Evolutionary conservation across 495 filamentous ascomycete species (phyloP), one percentile per base, ranked within the genome.

Genomic region (Penicillium waksmanii): DNA sequence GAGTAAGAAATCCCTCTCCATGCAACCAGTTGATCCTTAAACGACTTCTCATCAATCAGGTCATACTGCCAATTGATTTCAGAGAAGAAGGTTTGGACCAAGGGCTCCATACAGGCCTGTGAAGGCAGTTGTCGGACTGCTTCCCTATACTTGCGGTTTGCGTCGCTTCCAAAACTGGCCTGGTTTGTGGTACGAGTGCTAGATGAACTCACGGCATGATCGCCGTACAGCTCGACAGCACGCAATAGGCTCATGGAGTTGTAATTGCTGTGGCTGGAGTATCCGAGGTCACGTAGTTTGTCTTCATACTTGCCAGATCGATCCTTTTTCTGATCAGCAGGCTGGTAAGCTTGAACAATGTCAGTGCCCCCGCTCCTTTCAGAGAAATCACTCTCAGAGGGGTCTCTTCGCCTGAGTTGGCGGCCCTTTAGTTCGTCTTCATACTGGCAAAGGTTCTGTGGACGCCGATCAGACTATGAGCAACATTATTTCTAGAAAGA

Each of bases 51-150:
- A 55, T 88, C 85, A 11, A 87, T 66, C 34, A 76, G 71, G 42
- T 73, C 80, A 56, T 88, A 87, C 53, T 83, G 79, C 78, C 83
- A 84, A 66, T 87, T 87, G 58, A 86, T 79, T 17, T 81, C 78
- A 5, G 61, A 57, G 59, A 88, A 86, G 69, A 80, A 88, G 4
- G 82, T 70, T 5, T 76, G 74, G 5, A 83, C 70, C 46, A 88
- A 74, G 55, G 78, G 73, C 33, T 82, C 77, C 54, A 83, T 78
- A 66, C 78, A 81, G n/a, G 70, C 66, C 50, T 77, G 72, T 1
- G 82, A 70, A 1, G 85, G 85, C 0, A 87, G 71, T 47, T 81
- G 78, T 34, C 84, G 74, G 46, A 84, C 77, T 11, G 80, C 59
- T 27, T 73, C 72, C 60, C 81, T 83, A 68, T 83, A 86, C 61